A percentile compares a stretch with the other conserved stretches of the same genome.
These are phyloP conservation scores for Saccharum officinarum DNA, from an alignment of 176 grass and related monocot species.

Conservation along the genomic window DNA sequence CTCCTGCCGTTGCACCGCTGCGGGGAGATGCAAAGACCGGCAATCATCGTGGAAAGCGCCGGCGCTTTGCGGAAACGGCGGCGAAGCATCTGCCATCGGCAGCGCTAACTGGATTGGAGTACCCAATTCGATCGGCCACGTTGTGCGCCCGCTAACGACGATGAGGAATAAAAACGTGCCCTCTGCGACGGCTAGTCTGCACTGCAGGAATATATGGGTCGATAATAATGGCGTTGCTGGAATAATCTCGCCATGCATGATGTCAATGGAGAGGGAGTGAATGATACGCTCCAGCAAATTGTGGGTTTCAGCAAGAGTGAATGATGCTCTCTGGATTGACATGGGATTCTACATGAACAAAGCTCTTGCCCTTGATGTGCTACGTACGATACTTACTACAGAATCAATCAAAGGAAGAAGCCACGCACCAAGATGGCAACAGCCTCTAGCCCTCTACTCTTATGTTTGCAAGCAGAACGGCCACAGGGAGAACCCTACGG, in stretches of 20 bases:
- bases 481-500: not conserved
- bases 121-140: constrained; percentile 36
- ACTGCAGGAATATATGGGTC: not conserved
- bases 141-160: not conserved
- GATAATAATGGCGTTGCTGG: not conserved
- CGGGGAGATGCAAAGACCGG: constrained; percentile 48
- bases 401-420: not conserved
- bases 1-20: not conserved
- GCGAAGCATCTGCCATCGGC: constrained; percentile 38
- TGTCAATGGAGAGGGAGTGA: not conserved
- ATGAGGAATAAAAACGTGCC: constrained; percentile 28
- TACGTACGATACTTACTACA: not conserved
- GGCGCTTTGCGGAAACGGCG: constrained; percentile 38
- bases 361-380: not conserved
- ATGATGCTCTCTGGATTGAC: not conserved
- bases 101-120: not conserved
- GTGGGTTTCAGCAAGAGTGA: not conserved
- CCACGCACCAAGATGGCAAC: no score
- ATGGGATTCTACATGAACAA: not conserved
- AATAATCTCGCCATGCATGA: not conserved
- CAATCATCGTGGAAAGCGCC: constrained; percentile 57
- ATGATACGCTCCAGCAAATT: not conserved
- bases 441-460: no score
- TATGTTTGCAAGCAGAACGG: not conserved
- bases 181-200: not conserved